A percentile compares a stretch with the other conserved stretches of the same genome.
These are phyloP conservation scores for Apostasia shenzhenica DNA, from an alignment of 106 monocot species.

Conservation along the genomic window DNA sequence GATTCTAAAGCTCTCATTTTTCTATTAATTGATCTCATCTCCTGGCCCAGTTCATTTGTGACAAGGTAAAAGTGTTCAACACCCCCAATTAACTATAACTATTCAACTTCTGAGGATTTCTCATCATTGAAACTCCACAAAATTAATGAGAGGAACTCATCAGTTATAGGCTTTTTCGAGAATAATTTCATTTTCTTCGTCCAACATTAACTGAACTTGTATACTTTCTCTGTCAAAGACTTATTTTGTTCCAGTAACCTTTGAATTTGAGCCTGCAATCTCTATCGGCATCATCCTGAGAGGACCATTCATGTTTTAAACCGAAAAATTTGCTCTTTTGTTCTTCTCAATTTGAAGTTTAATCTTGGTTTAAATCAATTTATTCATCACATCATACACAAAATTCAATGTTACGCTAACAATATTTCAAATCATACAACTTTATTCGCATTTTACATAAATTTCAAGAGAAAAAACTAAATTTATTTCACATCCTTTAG, in stretches of 20 bases:
- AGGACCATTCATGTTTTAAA: slow-evolving; percentile 1
- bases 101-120: slow-evolving; percentile 24
- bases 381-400: no score
- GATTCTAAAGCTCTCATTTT: slow-evolving; percentile 17
- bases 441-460: no score
- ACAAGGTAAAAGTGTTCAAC: slow-evolving; percentile 21
- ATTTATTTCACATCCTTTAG: neutral
- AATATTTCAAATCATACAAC: no score
- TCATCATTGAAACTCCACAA: slow-evolving; percentile 39
- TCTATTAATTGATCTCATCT: slow-evolving; percentile 23
- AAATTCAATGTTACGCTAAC: no score
- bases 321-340: slow-evolving; percentile 3
- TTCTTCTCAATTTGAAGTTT: neutral
- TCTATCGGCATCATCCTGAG: slow-evolving; percentile 10
- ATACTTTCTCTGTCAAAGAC: slow-evolving; percentile 21
- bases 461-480: neutral
- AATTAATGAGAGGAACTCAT: slow-evolving; percentile 39
- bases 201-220: slow-evolving; percentile 11
- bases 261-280: no score
- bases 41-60: slow-evolving; percentile 25
- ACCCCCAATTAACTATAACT: slow-evolving; percentile 10
- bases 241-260: slow-evolving; percentile 26
- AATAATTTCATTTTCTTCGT: slow-evolving; percentile 26
- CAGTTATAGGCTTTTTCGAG: slow-evolving; percentile 34
- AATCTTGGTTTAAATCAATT: no score